These are phyloP conservation scores for Chlorella sp. DNA, from an alignment of 139 green algal genomes.

Conservation along the genomic window DNA sequence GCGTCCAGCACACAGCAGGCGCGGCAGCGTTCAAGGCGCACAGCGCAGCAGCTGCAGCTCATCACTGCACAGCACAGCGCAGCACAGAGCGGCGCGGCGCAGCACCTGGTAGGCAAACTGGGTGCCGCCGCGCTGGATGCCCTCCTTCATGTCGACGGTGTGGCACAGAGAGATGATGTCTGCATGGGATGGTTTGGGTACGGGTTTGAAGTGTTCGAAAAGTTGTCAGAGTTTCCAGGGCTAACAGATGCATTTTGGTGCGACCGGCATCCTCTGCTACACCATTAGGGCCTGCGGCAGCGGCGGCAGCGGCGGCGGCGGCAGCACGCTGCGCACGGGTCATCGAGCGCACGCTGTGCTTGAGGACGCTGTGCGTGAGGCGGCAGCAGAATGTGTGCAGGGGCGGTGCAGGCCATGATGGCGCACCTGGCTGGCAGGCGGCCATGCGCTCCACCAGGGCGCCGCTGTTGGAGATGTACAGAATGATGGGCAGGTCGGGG, in stretches of 20 bases:
- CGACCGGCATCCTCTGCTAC: too few relatives aligned
- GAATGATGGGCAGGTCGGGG: slow-evolving; percentile 90
- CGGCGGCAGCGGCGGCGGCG: too few relatives aligned
- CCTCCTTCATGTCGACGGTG: slow-evolving; percentile 88
- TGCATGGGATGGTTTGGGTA: background rate
- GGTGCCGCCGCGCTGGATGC: slow-evolving; percentile 80
- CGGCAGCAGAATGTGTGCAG: too few relatives aligned
- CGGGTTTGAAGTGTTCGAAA: background rate
- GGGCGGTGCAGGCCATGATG: too few relatives aligned
- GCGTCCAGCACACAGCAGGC: too few relatives aligned
- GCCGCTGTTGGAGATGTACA: slow-evolving; percentile 93
- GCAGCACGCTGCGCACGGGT: too few relatives aligned
- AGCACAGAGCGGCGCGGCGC: slow-evolving; percentile 35
- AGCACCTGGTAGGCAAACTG: slow-evolving; percentile 89
- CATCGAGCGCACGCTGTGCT: too few relatives aligned
- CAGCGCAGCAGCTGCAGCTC: background rate
- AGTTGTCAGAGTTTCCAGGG: too few relatives aligned
- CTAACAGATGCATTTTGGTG: background rate
- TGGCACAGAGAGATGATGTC: slow-evolving; percentile 92
- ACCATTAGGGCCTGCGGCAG: too few relatives aligned
- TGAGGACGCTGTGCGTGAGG: too few relatives aligned
- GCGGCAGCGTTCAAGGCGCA: too few relatives aligned
- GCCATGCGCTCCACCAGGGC: slow-evolving; percentile 96
- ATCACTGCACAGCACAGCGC: background rate
- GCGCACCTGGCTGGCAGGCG: slow-evolving; percentile 62